Base-by-base conservation (phyloP, 441 rosid species). In the Lagerstroemia fauriei region DNA sequence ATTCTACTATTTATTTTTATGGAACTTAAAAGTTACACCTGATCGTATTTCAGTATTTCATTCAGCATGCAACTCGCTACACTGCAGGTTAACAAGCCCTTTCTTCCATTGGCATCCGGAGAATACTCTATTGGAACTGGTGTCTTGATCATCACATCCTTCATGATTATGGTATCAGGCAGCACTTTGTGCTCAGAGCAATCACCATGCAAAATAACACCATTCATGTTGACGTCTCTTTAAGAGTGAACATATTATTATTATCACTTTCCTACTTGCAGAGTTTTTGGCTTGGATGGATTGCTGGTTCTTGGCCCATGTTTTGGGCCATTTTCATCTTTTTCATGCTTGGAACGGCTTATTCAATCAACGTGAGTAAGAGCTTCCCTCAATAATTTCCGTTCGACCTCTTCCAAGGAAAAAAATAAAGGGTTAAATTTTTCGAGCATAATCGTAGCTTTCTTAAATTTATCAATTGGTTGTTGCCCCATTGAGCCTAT, bases 41-140 rank as follows among this genome's bases (percentile, higher is more conserved):
- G 16, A 38, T 38, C 6, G 44, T 6, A 38, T 38, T 69, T 69
- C 25, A 9, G 75, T 79, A 70, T 78, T 82, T 27, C 12, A 69
- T 4, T 48, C 74, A 53, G 12, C 75, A 16, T 46, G 4, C 47
- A 79, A 22, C n/a, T 53, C 83, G 48, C 83, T 61, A 44, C 50
- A 13, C 88, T 87, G 79, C 89, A 96, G 99, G 93, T 96, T 83
- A 96, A 96, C 90, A 96, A 95, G 81, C 99, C 99, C 5, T 93
- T 93, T 90, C 99, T 96, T 90, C 98, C 98, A 0, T 83, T 96
- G 87, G 99, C 99, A 44, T 95, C 99, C 27, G 98, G 99, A 79
- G 98, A 96, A 84, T 96, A 89, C 86, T 90, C 99, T 13, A 75
- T 87, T 78, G 82, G 84, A 68, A 93, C 93, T 68, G 98, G 96